These are phyloP conservation scores for Saccharum spontaneum DNA, from an alignment of 176 grass and related monocot species.

Conservation along the genomic window DNA sequence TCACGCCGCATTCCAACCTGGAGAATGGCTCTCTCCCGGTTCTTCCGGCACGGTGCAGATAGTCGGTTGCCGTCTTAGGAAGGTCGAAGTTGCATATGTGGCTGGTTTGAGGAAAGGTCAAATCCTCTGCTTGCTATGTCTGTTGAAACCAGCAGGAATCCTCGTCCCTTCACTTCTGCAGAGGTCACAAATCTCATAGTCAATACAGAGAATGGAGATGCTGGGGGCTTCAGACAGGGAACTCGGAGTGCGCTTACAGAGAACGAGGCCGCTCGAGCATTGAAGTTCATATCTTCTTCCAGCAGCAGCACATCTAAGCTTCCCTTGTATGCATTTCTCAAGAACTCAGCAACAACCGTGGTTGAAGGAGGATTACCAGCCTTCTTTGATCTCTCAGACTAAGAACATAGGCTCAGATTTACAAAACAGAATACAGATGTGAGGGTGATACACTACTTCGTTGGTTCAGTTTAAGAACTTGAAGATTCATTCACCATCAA, in stretches of 20 bases:
- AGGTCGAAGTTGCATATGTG: slow-evolving; percentile 96
- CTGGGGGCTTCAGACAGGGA: not conserved
- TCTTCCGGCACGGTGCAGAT: slow-evolving; percentile 86
- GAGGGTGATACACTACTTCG: not conserved
- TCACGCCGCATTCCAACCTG: slow-evolving; percentile 61
- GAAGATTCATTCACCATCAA: not conserved
- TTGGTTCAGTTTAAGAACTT: not conserved
- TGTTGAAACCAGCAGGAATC: slow-evolving; percentile 78
- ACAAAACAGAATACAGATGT: slow-evolving; percentile 7
- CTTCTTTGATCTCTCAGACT: slow-evolving; percentile 85
- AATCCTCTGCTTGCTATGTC: slow-evolving; percentile 87
- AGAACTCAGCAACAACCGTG: slow-evolving; percentile 55
- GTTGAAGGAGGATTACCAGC: slow-evolving; percentile 64
- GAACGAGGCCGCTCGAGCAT: slow-evolving; percentile 74
- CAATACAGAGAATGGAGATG: not conserved
- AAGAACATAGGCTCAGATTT: slow-evolving; percentile 18
- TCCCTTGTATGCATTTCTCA: slow-evolving; percentile 64
- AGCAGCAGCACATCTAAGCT: slow-evolving; percentile 60
- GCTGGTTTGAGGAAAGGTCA: slow-evolving; percentile 84
- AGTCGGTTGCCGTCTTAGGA: slow-evolving; percentile 66
- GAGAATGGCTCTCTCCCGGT: slow-evolving; percentile 72
- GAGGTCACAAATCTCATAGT: not conserved
- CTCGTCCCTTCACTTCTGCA: slow-evolving; percentile 64
- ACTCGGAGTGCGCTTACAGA: slow-evolving; percentile 35
- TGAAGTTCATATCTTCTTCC: slow-evolving; percentile 96